These are phyloP conservation scores for Psilocybe subaeruginosa DNA, from an alignment of 768 basidiomycete species.

Conservation along the genomic window DNA sequence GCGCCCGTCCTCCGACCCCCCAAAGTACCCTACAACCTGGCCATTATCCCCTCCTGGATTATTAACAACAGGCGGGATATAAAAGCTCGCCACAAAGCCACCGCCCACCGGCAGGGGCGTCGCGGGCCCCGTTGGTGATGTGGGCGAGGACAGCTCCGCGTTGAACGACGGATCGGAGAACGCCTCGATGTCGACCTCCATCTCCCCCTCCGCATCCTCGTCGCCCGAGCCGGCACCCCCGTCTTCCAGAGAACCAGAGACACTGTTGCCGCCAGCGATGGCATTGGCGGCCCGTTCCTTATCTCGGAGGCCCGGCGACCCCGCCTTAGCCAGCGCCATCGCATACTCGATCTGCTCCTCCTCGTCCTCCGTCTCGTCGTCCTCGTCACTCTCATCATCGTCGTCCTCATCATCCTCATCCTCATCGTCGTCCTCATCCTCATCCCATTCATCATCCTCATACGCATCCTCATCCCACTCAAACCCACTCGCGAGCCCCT, in stretches of 20 bases:
- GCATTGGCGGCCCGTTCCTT: conserved; percentile 6
- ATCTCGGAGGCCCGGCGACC: neutral
- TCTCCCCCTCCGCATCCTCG: conserved; percentile 34
- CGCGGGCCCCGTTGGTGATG: conserved; percentile 13
- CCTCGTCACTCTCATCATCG: conserved; percentile 18
- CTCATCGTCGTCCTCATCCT: conserved; percentile 20
- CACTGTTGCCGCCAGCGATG: neutral
- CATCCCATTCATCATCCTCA: conserved; percentile 20
- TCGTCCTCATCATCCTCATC: conserved; percentile 19
- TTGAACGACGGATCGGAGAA: conserved; percentile 41
- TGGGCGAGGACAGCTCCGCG: conserved; percentile 35
- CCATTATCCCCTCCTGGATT: neutral
- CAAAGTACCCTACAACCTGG: neutral
- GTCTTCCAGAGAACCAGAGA: neutral
- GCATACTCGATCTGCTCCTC: conserved; percentile 15
- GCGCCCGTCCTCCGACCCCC: neutral
- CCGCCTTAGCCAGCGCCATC: neutral
- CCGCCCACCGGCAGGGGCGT: conserved; percentile 4
- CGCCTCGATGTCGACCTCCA: conserved; percentile 35
- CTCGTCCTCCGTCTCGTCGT: conserved; percentile 19
- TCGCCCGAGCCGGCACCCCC: conserved; percentile 14
- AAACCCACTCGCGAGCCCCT: neutral
- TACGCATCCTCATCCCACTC: conserved; percentile 17
- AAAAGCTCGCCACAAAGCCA: conserved; percentile 27
- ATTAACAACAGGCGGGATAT: conserved; percentile 24